Evolutionary conservation across 1,139 yeast genomes (phyloP).

Genomic region (Arxiozyma slooffiae): DNA sequence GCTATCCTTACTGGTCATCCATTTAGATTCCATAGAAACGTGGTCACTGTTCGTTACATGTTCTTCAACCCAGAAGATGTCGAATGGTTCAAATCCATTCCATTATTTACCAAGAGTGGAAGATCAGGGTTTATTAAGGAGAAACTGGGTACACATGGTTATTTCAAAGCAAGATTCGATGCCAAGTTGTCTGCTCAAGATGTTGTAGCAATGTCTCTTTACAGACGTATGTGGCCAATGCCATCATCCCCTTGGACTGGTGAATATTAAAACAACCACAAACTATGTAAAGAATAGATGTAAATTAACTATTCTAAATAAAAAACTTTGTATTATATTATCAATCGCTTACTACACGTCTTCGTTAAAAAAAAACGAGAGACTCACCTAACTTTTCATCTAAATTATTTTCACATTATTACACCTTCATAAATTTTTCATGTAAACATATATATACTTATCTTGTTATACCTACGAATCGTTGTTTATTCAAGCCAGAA

Average conservation of each 20-base stretch:
- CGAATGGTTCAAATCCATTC: constrained; percentile 82
- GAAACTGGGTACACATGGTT: constrained; percentile 95
- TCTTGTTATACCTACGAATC: no score
- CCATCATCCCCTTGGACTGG: constrained; percentile 29
- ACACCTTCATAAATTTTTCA: no score
- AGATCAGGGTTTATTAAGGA: constrained; percentile 91
- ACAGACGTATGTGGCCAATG: constrained; percentile 87
- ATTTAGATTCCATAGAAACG: constrained; percentile 84
- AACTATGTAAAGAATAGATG: neutral
- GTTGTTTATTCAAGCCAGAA: no score
- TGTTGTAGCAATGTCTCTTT: constrained; percentile 85
- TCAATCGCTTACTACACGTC: no score
- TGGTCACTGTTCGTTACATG: constrained; percentile 93
- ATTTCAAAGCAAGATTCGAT: constrained; percentile 92
- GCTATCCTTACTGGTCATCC: constrained; percentile 89
- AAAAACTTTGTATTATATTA: neutral
- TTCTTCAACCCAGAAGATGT: constrained; percentile 89
- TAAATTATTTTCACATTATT: no score
- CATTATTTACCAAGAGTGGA: constrained; percentile 85
- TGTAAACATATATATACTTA: no score
- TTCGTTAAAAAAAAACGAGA: neutral
- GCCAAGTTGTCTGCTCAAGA: constrained; percentile 87
- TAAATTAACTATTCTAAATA: neutral
- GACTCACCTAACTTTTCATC: no score
- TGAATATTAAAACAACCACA: constrained; percentile 2